phyloP scores from a whole-genome alignment of 2,329 filamentous ascomycete species.

The Ascochyta clinopodiicola region DNA sequence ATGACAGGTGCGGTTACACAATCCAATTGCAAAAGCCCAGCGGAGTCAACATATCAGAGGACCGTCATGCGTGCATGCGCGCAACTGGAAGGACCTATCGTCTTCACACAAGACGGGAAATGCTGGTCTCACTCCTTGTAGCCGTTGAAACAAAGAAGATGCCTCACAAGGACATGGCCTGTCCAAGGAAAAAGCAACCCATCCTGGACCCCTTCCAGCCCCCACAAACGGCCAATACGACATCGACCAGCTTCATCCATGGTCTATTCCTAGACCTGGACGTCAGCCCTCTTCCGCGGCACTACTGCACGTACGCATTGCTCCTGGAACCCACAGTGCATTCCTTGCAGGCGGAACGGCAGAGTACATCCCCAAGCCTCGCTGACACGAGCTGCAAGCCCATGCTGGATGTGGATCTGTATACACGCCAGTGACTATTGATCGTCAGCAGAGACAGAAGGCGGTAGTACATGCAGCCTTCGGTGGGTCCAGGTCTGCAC shows the following conservation, averaged over 20 bases:
- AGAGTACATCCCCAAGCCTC: slow-evolving; percentile 10
- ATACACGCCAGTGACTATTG: slow-evolving; percentile 11
- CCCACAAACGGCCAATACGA: slow-evolving; percentile 2
- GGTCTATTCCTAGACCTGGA: background rate
- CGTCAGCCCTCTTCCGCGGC: background rate
- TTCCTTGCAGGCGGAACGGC: slow-evolving; percentile 13
- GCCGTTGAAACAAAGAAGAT: background rate
- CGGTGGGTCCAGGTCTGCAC: slow-evolving; percentile 4
- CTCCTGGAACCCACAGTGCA: background rate
- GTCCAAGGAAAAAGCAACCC: slow-evolving; percentile 4
- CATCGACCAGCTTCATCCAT: slow-evolving; percentile 13
- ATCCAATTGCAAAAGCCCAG: background rate
- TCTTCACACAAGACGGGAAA: background rate
- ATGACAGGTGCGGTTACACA: background rate
- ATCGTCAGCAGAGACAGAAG: background rate
- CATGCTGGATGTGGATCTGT: slow-evolving; percentile 10
- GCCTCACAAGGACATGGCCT: background rate
- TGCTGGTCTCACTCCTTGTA: slow-evolving; percentile 15
- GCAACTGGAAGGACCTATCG: background rate
- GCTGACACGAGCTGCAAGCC: slow-evolving; percentile 17
- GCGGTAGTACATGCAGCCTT: slow-evolving; percentile 10
- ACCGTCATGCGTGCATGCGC: background rate
- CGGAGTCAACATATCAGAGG: background rate
- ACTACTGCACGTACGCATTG: slow-evolving; percentile 12
- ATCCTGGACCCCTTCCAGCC: slow-evolving; percentile 13